A percentile compares a stretch with the other conserved stretches of the same genome.
Evolutionary conservation across 768 basidiomycete genomes (phyloP).

Genomic region (Amanita exitialis): DNA sequence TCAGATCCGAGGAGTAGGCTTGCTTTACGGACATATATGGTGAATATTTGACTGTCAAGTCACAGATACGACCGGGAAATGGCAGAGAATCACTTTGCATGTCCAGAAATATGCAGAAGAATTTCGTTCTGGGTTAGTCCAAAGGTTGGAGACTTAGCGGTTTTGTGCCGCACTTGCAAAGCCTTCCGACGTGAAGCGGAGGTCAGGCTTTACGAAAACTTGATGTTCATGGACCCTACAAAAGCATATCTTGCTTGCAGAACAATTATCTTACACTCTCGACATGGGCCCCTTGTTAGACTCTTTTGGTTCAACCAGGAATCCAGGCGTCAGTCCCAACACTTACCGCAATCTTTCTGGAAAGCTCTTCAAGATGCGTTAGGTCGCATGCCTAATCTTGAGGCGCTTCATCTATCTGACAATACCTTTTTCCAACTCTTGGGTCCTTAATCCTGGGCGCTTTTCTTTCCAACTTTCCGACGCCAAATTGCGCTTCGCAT

Average conservation of each 20-base stretch:
- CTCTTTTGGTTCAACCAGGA: constrained; percentile 32
- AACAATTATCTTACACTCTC: constrained; percentile 23
- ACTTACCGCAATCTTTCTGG: constrained; percentile 32
- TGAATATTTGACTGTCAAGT: not conserved
- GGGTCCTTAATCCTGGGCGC: constrained; percentile 32
- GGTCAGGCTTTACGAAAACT: constrained; percentile 29
- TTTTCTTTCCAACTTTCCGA: constrained; percentile 39
- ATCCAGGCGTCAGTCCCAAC: constrained; percentile 15
- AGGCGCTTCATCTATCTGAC: constrained; percentile 32
- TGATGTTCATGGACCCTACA: constrained; percentile 27
- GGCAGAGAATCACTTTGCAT: constrained; percentile 3
- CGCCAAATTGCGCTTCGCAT: constrained; percentile 35
- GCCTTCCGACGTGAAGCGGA: constrained; percentile 39
- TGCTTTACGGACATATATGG: not conserved
- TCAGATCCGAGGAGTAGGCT: not conserved
- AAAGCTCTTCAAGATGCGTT: constrained; percentile 29
- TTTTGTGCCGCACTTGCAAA: constrained; percentile 36
- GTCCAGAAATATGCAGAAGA: constrained; percentile 29
- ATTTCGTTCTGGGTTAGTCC: constrained; percentile 27
- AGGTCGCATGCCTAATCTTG: constrained; percentile 31
- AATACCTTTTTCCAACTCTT: constrained; percentile 25
- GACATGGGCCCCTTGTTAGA: constrained; percentile 31
- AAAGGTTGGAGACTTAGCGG: constrained; percentile 24
- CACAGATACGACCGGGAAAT: not conserved
- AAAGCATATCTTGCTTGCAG: constrained; percentile 26